These are phyloP conservation scores for Cryoendolithus antarcticus DNA, from an alignment of 2,329 filamentous ascomycete genomes.

Conservation along the genomic window DNA sequence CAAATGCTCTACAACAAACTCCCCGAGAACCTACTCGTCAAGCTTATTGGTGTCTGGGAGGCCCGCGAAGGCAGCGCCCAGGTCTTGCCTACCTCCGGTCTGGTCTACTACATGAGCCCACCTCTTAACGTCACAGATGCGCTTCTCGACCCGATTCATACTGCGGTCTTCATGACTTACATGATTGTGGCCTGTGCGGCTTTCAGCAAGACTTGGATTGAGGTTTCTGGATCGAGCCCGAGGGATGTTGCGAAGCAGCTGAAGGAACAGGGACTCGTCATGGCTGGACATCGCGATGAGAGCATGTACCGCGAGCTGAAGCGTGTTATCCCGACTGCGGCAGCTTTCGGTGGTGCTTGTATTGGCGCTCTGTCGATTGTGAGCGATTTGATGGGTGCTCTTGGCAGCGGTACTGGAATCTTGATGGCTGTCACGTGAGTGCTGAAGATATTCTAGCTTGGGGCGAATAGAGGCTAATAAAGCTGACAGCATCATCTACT, in stretches of 20 bases:
- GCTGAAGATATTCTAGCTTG: neutral
- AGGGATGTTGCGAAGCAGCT: slow-evolving; percentile 98
- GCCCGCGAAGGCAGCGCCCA: slow-evolving; percentile 90
- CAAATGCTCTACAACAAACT: slow-evolving; percentile 99
- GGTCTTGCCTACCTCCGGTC: slow-evolving; percentile 82
- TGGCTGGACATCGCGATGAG: slow-evolving; percentile 98
- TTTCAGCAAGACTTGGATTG: slow-evolving; percentile 99
- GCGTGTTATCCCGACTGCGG: slow-evolving; percentile 95
- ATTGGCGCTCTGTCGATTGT: slow-evolving; percentile 94
- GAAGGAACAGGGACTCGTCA: slow-evolving; percentile 98
- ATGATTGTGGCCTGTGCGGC: slow-evolving; percentile 96
- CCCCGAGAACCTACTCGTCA: slow-evolving; percentile 96
- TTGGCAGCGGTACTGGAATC: slow-evolving; percentile 95
- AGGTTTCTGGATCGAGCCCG: slow-evolving; percentile 94
- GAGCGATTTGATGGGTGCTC: slow-evolving; percentile 87
- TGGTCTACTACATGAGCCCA: slow-evolving; percentile 99
- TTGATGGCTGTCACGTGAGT: slow-evolving; percentile 96
- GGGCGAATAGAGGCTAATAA: slow-evolving; percentile 15
- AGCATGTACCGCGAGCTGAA: slow-evolving; percentile 99
- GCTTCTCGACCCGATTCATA: slow-evolving; percentile 93
- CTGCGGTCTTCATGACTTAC: slow-evolving; percentile 86
- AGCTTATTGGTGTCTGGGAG: slow-evolving; percentile 97
- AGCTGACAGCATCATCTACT: slow-evolving; percentile 77
- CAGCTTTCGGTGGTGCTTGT: slow-evolving; percentile 95
- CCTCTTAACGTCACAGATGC: slow-evolving; percentile 96